phyloP scores from a whole-genome alignment of 495 filamentous ascomycete species.

The Umbilicaria muhlenbergii region DNA sequence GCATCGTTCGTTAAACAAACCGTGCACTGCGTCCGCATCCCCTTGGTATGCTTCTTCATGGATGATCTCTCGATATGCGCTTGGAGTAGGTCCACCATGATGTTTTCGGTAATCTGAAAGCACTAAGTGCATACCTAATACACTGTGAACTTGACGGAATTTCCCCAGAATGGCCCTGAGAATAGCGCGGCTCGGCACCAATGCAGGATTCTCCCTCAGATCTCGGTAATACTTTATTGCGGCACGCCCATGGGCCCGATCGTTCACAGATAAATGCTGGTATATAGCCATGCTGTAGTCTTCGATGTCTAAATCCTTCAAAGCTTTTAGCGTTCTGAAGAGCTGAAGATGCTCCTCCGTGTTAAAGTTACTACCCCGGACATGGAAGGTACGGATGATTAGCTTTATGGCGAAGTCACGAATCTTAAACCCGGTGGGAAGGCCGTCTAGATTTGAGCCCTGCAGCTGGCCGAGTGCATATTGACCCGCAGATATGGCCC shows the following conservation, averaged over 20 bases:
- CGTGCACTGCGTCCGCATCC: slow-evolving; percentile 30
- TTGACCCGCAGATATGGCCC: slow-evolving; percentile 4
- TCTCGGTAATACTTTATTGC: slow-evolving; percentile 1
- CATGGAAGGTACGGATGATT: too few relatives aligned
- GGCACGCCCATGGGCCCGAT: too few relatives aligned
- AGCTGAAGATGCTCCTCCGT: background rate
- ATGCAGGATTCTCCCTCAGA: slow-evolving; percentile 5
- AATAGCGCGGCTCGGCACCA: slow-evolving; percentile 14
- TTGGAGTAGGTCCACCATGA: background rate
- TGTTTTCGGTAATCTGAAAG: slow-evolving; percentile 30
- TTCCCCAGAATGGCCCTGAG: slow-evolving; percentile 27
- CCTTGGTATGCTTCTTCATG: slow-evolving; percentile 36
- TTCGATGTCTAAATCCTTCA: background rate
- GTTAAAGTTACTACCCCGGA: background rate
- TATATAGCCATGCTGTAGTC: slow-evolving; percentile 1
- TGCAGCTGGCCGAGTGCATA: background rate
- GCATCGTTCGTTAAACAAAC: slow-evolving; percentile 40
- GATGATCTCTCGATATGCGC: slow-evolving; percentile 14
- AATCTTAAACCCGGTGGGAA: too few relatives aligned
- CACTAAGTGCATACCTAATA: slow-evolving; percentile 31
- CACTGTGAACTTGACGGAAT: slow-evolving; percentile 22
- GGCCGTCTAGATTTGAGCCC: too few relatives aligned
- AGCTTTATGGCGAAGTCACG: too few relatives aligned
- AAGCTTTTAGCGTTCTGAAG: background rate
- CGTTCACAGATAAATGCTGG: slow-evolving; percentile 1